Evolutionary conservation across 2,329 filamentous ascomycete genomes (phyloP), one percentile per base, ranked within the genome.

Genomic region (Colletotrichum sp.): DNA sequence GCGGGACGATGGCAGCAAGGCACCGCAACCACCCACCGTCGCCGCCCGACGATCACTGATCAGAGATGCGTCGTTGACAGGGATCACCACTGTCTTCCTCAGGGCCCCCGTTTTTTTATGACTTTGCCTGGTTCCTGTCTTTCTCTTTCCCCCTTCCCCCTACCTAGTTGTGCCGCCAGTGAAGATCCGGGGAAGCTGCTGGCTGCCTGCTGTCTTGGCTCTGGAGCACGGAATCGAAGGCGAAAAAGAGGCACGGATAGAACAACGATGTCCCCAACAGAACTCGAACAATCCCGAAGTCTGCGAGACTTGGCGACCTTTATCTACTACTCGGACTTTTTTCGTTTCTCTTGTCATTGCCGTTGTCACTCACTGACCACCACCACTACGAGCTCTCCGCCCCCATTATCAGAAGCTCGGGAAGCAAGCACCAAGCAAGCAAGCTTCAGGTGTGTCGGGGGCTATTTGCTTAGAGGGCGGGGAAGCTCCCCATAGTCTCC

Each of bases 161-260:
- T 61, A 60, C 32, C 34, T 21, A 32, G 43, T 6, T 36, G 18
- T 7, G 26, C 48, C 68, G 72, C 67, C 72, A 63, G 28, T 55
- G 72, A 72, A 61, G 63, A 75, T 75, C 72, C 69, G 72, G 72
- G 72, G 72, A 75, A 75, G 69, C 69, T 75, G 63, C 12, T 68
- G 68, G 63, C 9, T 63, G 57, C 16, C 10, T 60, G 55, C 55
- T 59, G 55, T 61, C 12, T 52, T 52, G 55, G 55, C 66, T 63
- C 24, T 55, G 5, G 32, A 26, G 60, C 32, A 52, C 32, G 59
- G 26, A 57, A 55, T 61, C 26, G 39, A n/a, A 55, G 63, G 39
- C 65, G 52, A 60, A 8, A 12, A 32, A 63, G 8, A 28, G 30
- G 8, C 24, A 16, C 9, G 34, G 30, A 36, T 16, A n/a, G 18